phyloP scores from a whole-genome alignment of 1,284 basidiomycete genomes.

The Trametes hirsuta region DNA sequence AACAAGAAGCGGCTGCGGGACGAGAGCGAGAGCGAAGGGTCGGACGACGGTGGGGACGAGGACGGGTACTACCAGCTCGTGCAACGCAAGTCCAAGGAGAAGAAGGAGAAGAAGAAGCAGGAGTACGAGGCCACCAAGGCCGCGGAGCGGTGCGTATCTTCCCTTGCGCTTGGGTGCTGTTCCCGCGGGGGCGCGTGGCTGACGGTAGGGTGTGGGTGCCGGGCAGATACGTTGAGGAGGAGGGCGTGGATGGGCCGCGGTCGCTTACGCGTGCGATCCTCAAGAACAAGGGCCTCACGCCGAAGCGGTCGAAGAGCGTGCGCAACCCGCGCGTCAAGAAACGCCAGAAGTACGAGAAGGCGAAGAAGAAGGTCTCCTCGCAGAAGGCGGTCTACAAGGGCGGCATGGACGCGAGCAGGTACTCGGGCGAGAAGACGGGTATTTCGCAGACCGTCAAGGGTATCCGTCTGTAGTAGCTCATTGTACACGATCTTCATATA shows the following conservation, averaged over 20 bases:
- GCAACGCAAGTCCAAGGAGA: slow-evolving; percentile 70
- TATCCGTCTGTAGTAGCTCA: slow-evolving; percentile 52
- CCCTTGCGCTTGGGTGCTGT: background rate
- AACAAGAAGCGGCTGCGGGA: slow-evolving; percentile 52
- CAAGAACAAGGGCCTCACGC: slow-evolving; percentile 92
- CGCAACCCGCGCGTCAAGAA: slow-evolving; percentile 98
- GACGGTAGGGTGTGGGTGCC: background rate
- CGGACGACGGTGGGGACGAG: slow-evolving; percentile 36
- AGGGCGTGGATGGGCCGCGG: slow-evolving; percentile 71
- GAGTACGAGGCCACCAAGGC: slow-evolving; percentile 74
- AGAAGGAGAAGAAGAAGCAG: slow-evolving; percentile 78
- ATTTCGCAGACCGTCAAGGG: slow-evolving; percentile 90
- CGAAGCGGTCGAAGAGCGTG: slow-evolving; percentile 81
- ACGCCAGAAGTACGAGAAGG: slow-evolving; percentile 88
- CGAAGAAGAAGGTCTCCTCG: slow-evolving; percentile 87
- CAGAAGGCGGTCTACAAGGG: slow-evolving; percentile 91
- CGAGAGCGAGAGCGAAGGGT: slow-evolving; percentile 48
- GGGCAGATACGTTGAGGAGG: slow-evolving; percentile 54
- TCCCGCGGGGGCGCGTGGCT: background rate
- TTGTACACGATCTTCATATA: background rate
- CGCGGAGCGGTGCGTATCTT: slow-evolving; percentile 59
- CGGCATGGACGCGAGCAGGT: slow-evolving; percentile 65
- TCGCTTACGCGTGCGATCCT: slow-evolving; percentile 88
- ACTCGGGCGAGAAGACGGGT: slow-evolving; percentile 77
- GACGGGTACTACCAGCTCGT: slow-evolving; percentile 91